Base-by-base conservation (phyloP, 495 filamentous ascomycete species). In the Alectoria sarmentosa region DNA sequence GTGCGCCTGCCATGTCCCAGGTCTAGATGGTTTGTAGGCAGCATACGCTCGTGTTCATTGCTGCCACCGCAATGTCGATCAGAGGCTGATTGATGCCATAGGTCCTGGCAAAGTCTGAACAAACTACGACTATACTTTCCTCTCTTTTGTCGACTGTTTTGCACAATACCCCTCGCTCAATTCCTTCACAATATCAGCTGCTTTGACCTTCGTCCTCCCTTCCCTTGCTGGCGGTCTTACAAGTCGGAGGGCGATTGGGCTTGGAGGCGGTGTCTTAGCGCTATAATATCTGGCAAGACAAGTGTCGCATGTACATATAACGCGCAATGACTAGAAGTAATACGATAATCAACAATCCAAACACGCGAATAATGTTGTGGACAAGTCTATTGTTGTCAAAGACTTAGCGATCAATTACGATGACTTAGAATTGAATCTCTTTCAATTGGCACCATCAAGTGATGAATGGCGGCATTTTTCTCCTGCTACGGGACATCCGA, bases 1-100 rank as follows among this genome's bases (percentile, higher is more conserved):
- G 79, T 66, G 80, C 79, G 57, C 83, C 81, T 39, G 72, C 76
- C 69, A 89, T 89, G 85, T 78, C 82, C 61, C 84, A 88, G 76
- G 85, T 88, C 57, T 89, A 86, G 81, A 49, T 9, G 26, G 32
- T 15, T 65, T 66, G 66, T 62, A 60, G 63, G 66, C 66, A 67
- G 66, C 60, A 63, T 61, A 46, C 58, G 21, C 38, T n/a, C 44
- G 41, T 36, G 41, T 49, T 7, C 57, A 61, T 34, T 62, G 65
- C 58, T 65, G 68, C 65, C 65, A 62, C 66, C 58, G 41, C 48
- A 28, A 23, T 44, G 4, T 23, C 26, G n/a, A 55, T 26, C 14
- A 36, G 13, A 36, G 44, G 44, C 62, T 61, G 21, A 42, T 42
- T 4, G 36, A 15, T 37, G 30, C 36, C 11, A 36, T 19, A 36